Base-by-base conservation (phyloP, 768 basidiomycete species). In the Psilocybe cyanescens region DNA sequence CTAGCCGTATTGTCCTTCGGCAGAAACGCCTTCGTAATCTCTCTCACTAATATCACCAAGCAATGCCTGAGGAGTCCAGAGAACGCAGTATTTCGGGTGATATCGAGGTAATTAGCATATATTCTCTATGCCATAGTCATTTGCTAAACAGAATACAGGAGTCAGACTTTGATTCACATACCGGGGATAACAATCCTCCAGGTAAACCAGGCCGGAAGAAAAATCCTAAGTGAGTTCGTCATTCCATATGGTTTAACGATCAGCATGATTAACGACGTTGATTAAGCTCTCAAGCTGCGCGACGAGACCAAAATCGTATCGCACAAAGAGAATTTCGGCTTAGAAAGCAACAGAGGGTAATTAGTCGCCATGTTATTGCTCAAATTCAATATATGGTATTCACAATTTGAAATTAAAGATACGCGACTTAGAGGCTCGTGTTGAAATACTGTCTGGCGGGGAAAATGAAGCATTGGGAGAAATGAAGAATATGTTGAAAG, bases 271-370 rank as follows among this genome's bases (percentile, higher is more conserved):
- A 46, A 46, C 48, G 33, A 55, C 58, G 65, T 57, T 39, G 52
- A 60, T 71, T 29, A 60, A 95, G 92, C 77, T 95, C 92, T 19
- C 93, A 94, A 76, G 92, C 92, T 35, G 92, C 93, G 12, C 79
- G 92, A 67, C 85, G 92, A 65, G 92, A 95, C 76, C 92, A 95
- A 72, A 95, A 95, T 71, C 85, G 92, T 55, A 94, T 97, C 56
- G 95, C 95, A 1, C 95, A 97, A 72, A 85, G 95, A 16, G 95
- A 97, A 72, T 97, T 97, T 70, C 86, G 95, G 53, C 78, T 95
- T 55, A 81, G 95, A 68, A 97, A 97, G 72, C 95, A 97, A 70
- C 95, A 96, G 65, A 82, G 90, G 72, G 90, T 89, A 59, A 60
- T 80, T 75, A 8, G 55, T 29, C 33, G 33, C 11, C 7, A 19